Evolutionary conservation across 257 asterid species (phyloP).

Genomic region (Buddleja alternifolia): DNA sequence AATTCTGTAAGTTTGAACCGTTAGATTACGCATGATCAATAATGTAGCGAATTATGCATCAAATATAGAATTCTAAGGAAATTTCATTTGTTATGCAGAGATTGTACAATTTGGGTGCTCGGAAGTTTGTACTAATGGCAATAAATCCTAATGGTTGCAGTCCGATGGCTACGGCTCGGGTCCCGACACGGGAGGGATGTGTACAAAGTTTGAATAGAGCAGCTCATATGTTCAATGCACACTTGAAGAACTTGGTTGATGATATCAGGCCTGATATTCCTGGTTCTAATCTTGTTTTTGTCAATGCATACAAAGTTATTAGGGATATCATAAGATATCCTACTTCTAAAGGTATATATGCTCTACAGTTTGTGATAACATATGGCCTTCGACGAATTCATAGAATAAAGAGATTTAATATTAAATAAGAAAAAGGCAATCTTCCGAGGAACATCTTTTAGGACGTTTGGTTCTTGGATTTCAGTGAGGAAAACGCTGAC

Average conservation of each 20-base stretch:
- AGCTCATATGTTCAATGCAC: constrained; percentile 48
- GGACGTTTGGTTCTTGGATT: too few relatives aligned
- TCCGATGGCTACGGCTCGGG: constrained; percentile 47
- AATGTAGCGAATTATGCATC: too few relatives aligned
- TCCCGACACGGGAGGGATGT: constrained; percentile 43
- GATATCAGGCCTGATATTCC: constrained; percentile 54
- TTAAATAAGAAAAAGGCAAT: too few relatives aligned
- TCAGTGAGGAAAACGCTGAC: too few relatives aligned
- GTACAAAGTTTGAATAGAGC: constrained; percentile 47
- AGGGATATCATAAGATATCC: constrained; percentile 56
- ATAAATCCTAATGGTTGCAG: constrained; percentile 78
- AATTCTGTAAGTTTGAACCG: background rate
- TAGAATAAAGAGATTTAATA: too few relatives aligned
- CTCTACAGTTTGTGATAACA: background rate
- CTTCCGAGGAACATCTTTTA: too few relatives aligned
- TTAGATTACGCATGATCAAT: background rate
- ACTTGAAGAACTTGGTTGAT: constrained; percentile 49
- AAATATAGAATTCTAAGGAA: background rate
- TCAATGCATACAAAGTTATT: constrained; percentile 60
- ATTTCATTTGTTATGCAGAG: constrained; percentile 42
- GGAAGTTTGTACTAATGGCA: constrained; percentile 68
- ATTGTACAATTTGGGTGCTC: constrained; percentile 65
- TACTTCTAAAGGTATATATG: constrained; percentile 40
- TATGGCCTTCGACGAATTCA: background rate
- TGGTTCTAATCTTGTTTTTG: constrained; percentile 54